Conservation (phyloP, 139 green algal species). For the Chlorella sp. region DNA sequence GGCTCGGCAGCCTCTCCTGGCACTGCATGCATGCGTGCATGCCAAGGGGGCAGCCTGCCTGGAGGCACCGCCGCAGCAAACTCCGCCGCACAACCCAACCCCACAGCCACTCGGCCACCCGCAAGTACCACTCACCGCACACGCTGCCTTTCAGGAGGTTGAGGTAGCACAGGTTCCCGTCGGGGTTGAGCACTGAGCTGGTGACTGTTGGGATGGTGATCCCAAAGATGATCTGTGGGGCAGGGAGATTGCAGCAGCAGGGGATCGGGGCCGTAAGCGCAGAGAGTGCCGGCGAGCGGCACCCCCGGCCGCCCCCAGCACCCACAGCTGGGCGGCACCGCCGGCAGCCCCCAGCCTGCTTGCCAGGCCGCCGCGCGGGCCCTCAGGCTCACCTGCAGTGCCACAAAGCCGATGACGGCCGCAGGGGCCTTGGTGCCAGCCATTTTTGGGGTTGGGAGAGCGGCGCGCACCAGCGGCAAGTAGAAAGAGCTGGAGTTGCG, state of each 20-base stretch:
- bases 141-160: conserved; percentile 11
- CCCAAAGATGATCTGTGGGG: conserved; percentile 5
- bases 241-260: background rate
- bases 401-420: background rate
- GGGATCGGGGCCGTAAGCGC: background rate
- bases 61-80: too few relatives aligned
- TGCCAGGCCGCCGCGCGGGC: background rate
- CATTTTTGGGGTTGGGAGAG: background rate
- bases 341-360: background rate
- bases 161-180: conserved; percentile 1
- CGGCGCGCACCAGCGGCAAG: background rate
- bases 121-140: conserved; percentile 3
- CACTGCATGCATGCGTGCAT: background rate
- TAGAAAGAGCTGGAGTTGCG: background rate
- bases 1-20: background rate
- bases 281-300: background rate
- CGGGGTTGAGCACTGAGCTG: background rate
- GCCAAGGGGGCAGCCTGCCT: background rate
- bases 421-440: background rate
- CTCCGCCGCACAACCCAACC: too few relatives aligned
- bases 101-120: too few relatives aligned
- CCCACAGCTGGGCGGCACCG: background rate
- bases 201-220: background rate
- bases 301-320: background rate
- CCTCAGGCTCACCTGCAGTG: background rate